Percentiles rank a stretch among this genome's conserved stretches.
phyloP scores from a whole-genome alignment of 2,329 filamentous ascomycete genomes.

The Alternaria brassicae region DNA sequence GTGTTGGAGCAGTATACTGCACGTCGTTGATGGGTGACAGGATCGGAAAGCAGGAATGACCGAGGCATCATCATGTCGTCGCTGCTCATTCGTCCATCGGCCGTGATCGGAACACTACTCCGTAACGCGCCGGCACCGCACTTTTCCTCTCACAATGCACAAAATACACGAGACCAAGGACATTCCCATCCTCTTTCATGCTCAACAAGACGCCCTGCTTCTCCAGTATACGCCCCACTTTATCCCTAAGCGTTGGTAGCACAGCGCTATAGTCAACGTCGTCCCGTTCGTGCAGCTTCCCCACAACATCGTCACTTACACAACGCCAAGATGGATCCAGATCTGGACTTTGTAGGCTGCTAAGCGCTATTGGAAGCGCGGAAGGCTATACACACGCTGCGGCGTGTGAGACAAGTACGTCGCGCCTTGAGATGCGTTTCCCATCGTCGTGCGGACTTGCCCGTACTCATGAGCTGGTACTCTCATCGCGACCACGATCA shows the following conservation, averaged over 20 bases:
- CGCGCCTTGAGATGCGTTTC: slow-evolving; percentile 6
- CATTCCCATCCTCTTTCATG: background rate
- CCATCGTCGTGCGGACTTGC: background rate
- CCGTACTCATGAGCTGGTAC: background rate
- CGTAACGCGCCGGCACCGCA: slow-evolving; percentile 19
- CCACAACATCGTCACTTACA: background rate
- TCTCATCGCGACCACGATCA: slow-evolving; percentile 3
- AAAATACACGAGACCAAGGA: slow-evolving; percentile 4
- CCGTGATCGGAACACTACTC: slow-evolving; percentile 17
- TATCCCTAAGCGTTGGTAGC: background rate
- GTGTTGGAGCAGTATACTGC: background rate
- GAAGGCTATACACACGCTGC: slow-evolving; percentile 15
- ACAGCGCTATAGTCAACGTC: background rate
- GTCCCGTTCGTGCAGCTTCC: background rate
- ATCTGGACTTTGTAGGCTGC: slow-evolving; percentile 18
- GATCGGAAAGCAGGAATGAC: slow-evolving; percentile 3
- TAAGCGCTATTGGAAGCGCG: slow-evolving; percentile 23
- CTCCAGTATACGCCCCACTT: background rate
- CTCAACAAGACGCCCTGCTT: background rate
- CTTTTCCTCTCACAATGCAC: background rate
- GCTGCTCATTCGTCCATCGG: slow-evolving; percentile 19
- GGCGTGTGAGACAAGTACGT: slow-evolving; percentile 23
- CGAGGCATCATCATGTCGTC: slow-evolving; percentile 20
- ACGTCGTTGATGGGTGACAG: slow-evolving; percentile 7
- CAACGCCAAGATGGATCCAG: slow-evolving; percentile 28